Percentiles rank a stretch among this genome's conserved stretches.
These are phyloP conservation scores for Coemansia sp. DNA, from an alignment of 192 early-diverging fungal species.

Conservation along the genomic window DNA sequence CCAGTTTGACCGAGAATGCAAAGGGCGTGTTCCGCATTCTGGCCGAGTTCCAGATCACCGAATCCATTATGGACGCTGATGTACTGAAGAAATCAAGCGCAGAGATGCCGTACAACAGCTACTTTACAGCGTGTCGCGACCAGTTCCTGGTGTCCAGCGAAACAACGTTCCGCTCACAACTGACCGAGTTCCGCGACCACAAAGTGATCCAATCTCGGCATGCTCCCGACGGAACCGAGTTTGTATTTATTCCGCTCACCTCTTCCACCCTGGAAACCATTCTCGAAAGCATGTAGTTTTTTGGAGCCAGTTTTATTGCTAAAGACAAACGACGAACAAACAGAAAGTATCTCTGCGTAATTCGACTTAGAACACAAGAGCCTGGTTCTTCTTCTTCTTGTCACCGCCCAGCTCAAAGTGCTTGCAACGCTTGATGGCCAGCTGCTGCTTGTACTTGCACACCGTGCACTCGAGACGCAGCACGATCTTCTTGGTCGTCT, in stretches of 20 bases:
- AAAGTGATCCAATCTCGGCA: constrained; percentile 69
- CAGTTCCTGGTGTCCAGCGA: constrained; percentile 82
- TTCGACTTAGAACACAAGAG: constrained; percentile 57
- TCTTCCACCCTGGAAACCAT: constrained; percentile 62
- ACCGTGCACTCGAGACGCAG: constrained; percentile 97
- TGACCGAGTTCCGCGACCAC: constrained; percentile 94
- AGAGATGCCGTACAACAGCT: constrained; percentile 64
- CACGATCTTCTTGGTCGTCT: constrained; percentile 99
- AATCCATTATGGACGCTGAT: constrained; percentile 37
- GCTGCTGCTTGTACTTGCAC: constrained; percentile 99
- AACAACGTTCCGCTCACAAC: constrained; percentile 81
- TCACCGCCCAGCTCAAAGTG: constrained; percentile 99
- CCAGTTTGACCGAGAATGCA: constrained; percentile 79
- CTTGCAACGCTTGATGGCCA: constrained; percentile 98
- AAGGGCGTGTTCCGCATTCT: constrained; percentile 83
- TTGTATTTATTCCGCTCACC: constrained; percentile 63
- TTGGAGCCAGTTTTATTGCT: not conserved
- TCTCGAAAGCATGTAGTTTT: constrained; percentile 63
- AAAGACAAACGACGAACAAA: not conserved
- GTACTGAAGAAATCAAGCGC: constrained; percentile 32
- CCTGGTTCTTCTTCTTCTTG: constrained; percentile 92
- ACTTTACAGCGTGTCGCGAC: constrained; percentile 74
- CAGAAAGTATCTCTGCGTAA: not conserved
- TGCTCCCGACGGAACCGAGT: constrained; percentile 46
- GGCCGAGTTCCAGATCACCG: constrained; percentile 75